Conservation (phyloP, 176 grass and related monocot genomes). For the Carex myosuroides region DNA sequence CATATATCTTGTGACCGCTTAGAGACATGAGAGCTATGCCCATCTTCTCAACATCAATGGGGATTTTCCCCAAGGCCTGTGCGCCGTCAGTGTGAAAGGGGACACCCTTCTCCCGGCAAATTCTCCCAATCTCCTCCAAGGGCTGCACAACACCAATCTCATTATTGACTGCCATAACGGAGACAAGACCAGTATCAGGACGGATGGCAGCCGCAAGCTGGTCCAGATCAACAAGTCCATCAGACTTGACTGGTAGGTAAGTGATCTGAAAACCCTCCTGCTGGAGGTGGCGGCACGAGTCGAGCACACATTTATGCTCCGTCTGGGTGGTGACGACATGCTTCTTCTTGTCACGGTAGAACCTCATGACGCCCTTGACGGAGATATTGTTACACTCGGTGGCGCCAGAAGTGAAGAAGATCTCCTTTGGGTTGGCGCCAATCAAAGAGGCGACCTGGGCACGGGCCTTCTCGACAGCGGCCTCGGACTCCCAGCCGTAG, state of each 20-base stretch:
- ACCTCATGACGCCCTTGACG: constrained; percentile 80
- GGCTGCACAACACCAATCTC: constrained; percentile 88
- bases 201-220: constrained; percentile 60
- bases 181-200: constrained; percentile 72
- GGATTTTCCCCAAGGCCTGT: constrained; percentile 75
- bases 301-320: constrained; percentile 95
- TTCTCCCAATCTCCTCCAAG: constrained; percentile 72
- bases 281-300: constrained; percentile 80
- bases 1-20: constrained; percentile 88
- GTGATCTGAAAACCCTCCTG: constrained; percentile 84
- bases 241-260: constrained; percentile 64
- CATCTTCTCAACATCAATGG: constrained; percentile 68
- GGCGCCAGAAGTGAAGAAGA: constrained; percentile 92
- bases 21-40: constrained; percentile 88
- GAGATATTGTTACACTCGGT: constrained; percentile 98
- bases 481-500: constrained; percentile 96
- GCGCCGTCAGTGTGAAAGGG: constrained; percentile 89
- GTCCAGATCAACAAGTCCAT: constrained; percentile 73
- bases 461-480: constrained; percentile 75
- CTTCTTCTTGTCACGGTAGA: constrained; percentile 73
- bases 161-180: constrained; percentile 96
- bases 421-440: constrained; percentile 67
- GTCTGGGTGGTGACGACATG: constrained; percentile 92
- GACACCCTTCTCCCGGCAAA: constrained; percentile 68
- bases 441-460: constrained; percentile 38